phyloP scores from a whole-genome alignment of 192 early-diverging fungal genomes.

The Coemansia sp. region DNA sequence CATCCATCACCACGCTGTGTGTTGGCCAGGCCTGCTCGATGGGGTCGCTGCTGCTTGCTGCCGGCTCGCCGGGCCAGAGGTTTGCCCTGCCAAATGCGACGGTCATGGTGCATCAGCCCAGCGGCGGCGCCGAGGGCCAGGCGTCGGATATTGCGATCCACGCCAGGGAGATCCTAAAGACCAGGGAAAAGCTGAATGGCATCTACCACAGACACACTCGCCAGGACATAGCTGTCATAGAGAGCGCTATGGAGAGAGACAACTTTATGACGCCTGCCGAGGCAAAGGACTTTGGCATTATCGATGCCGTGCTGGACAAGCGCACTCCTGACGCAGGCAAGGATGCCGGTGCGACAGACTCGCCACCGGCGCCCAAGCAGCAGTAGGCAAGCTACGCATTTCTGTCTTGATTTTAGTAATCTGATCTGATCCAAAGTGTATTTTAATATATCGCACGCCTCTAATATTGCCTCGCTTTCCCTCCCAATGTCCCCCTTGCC shows the following conservation, averaged over 20 bases:
- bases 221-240: slow-evolving; percentile 76
- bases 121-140: slow-evolving; percentile 90
- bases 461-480: too few relatives aligned
- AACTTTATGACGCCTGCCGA: slow-evolving; percentile 90
- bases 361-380: background rate
- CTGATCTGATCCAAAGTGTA: too few relatives aligned
- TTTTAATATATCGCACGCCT: too few relatives aligned
- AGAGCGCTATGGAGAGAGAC: slow-evolving; percentile 89
- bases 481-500: too few relatives aligned
- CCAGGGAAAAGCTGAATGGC: slow-evolving; percentile 75
- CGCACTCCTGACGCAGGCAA: slow-evolving; percentile 15
- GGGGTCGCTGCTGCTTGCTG: slow-evolving; percentile 90
- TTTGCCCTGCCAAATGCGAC: slow-evolving; percentile 85
- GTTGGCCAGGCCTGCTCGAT: slow-evolving; percentile 98
- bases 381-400: background rate
- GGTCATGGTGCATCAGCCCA: slow-evolving; percentile 98
- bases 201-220: slow-evolving; percentile 88
- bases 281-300: slow-evolving; percentile 86
- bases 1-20: slow-evolving; percentile 90
- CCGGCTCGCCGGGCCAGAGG: slow-evolving; percentile 84
- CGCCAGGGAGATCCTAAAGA: slow-evolving; percentile 88
- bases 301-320: slow-evolving; percentile 85
- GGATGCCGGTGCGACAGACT: background rate
- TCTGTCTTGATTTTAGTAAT: background rate
- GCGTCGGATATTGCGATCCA: slow-evolving; percentile 98